Conservation (phyloP, 495 filamentous ascomycete species). For the Daldinia caldariorum region DNA sequence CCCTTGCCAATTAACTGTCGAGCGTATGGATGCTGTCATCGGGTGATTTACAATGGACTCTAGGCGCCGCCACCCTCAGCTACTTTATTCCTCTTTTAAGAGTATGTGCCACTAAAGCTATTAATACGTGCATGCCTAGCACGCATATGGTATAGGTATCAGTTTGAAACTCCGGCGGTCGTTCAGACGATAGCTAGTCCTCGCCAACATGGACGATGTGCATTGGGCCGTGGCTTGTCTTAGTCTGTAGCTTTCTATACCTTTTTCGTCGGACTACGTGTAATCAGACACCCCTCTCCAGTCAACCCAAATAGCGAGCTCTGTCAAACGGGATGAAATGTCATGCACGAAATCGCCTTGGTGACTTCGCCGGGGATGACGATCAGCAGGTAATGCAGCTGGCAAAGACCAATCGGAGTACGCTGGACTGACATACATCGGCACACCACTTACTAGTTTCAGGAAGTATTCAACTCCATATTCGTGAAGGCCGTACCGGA, state of each 20-base stretch:
- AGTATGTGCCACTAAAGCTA: slow-evolving; percentile 1
- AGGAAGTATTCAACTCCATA: slow-evolving; percentile 16
- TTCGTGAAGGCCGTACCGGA: slow-evolving; percentile 1
- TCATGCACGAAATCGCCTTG: neutral
- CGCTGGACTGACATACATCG: slow-evolving; percentile 1
- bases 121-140: slow-evolving; percentile 1
- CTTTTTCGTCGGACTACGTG: neutral
- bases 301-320: neutral
- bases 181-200: neutral
- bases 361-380: slow-evolving; percentile 7
- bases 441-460: neutral
- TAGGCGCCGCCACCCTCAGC: slow-evolving; percentile 15
- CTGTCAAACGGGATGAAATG: neutral
- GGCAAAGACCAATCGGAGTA: slow-evolving; percentile 20
- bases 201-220: neutral
- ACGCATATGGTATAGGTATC: slow-evolving; percentile 2
- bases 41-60: slow-evolving; percentile 1
- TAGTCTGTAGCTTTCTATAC: neutral
- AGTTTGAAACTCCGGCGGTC: neutral
- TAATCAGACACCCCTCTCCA: neutral
- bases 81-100: neutral
- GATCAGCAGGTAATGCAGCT: slow-evolving; percentile 11
- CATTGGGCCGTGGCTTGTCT: neutral
- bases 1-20: slow-evolving; percentile 7
- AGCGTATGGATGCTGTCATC: slow-evolving; percentile 4